phyloP scores from a whole-genome alignment of 345 rosid genomes.

The Aegle marmelos region DNA sequence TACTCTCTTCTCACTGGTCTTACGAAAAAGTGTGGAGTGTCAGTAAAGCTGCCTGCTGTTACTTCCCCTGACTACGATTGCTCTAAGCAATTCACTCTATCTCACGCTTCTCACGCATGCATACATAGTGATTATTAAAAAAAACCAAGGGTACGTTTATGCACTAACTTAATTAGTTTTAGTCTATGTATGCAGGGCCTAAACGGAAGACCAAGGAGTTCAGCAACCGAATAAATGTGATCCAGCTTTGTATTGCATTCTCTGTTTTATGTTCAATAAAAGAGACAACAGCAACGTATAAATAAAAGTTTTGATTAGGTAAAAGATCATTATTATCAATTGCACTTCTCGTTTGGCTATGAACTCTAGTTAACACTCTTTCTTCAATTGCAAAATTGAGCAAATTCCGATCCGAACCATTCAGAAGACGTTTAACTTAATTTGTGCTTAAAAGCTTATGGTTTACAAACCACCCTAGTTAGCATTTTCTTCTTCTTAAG shows the following conservation, averaged over 20 bases:
- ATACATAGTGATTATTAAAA: too few relatives aligned
- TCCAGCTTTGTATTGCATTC: not conserved
- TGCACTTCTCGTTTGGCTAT: not conserved
- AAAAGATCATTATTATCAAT: not conserved
- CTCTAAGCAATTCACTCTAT: not conserved
- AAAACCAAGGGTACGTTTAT: not conserved
- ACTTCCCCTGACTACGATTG: slow-evolving; percentile 3
- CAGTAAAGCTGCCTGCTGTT: not conserved
- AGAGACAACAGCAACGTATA: not conserved
- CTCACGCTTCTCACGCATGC: not conserved
- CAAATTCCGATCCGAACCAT: not conserved
- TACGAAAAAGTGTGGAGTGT: not conserved
- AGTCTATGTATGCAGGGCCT: not conserved
- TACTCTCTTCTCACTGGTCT: not conserved
- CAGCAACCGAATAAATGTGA: not conserved
- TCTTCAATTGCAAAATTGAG: not conserved
- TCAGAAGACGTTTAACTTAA: not conserved
- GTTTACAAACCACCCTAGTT: too few relatives aligned
- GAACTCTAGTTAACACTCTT: too few relatives aligned
- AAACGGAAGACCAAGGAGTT: not conserved
- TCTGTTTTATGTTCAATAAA: not conserved
- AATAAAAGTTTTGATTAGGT: not conserved
- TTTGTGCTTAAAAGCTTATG: too few relatives aligned
- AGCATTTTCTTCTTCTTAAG: too few relatives aligned
- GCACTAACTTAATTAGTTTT: not conserved